These are phyloP conservation scores for Penicillium sp. DNA, from an alignment of 2,329 filamentous ascomycete species.

Conservation along the genomic window DNA sequence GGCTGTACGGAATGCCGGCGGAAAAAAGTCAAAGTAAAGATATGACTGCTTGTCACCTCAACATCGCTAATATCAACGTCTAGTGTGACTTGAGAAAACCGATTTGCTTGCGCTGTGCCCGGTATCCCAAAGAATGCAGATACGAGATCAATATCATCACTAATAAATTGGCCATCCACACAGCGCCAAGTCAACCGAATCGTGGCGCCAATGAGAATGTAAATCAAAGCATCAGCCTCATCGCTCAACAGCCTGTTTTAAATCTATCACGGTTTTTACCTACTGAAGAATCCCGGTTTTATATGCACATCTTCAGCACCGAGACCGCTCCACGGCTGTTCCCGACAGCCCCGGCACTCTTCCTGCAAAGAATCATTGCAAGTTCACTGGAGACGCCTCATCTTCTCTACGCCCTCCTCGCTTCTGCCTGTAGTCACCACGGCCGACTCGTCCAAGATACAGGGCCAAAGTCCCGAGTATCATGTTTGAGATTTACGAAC, in stretches of 20 bases:
- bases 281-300: conserved; percentile 24
- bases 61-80: background rate
- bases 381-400: conserved; percentile 27
- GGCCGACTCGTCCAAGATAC: conserved; percentile 25
- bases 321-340: conserved; percentile 30
- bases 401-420: conserved; percentile 30
- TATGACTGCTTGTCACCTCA: background rate
- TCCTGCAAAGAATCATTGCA: conserved; percentile 27
- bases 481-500: conserved; percentile 30
- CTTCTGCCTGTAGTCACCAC: conserved; percentile 31
- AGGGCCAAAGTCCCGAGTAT: conserved; percentile 10
- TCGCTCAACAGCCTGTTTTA: conserved; percentile 17
- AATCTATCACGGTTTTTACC: conserved; percentile 21
- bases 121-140: conserved; percentile 25
- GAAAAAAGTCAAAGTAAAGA: conserved; percentile 31
- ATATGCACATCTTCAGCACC: conserved; percentile 27
- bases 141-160: conserved; percentile 27
- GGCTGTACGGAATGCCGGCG: conserved; percentile 32
- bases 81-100: conserved; percentile 31
- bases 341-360: conserved; percentile 26
- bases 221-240: background rate
- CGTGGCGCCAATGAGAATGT: background rate
- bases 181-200: background rate
- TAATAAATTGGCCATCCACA: conserved; percentile 1
- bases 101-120: conserved; percentile 27